Percentiles rank a stretch among this genome's conserved stretches.
These are phyloP conservation scores for Cytospora piceicola DNA, from an alignment of 2,329 filamentous ascomycete species.

Conservation along the genomic window DNA sequence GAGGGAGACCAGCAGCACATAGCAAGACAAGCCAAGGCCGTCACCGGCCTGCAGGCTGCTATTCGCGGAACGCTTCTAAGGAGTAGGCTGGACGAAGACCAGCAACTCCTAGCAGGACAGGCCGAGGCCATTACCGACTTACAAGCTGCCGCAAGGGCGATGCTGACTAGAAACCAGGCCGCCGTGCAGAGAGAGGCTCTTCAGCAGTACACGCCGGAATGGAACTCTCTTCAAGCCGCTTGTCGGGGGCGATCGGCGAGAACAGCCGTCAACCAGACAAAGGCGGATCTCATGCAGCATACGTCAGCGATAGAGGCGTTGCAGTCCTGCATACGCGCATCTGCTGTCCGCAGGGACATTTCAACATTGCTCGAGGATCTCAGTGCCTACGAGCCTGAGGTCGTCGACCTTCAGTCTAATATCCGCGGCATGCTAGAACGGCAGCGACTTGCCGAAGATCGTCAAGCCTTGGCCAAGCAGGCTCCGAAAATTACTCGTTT, in stretches of 20 bases:
- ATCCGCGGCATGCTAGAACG: conserved; percentile 66
- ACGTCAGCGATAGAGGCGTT: conserved; percentile 49
- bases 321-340: conserved; percentile 58
- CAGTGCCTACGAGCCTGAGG: conserved; percentile 48
- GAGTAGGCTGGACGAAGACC: conserved; percentile 57
- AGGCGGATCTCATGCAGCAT: conserved; percentile 53
- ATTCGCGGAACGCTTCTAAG: conserved; percentile 67
- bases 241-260: conserved; percentile 55
- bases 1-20: conserved; percentile 58
- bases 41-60: conserved; percentile 66
- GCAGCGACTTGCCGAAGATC: conserved; percentile 51
- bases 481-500: conserved; percentile 61
- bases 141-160: conserved; percentile 69
- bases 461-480: conserved; percentile 61
- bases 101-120: conserved; percentile 55
- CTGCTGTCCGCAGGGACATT: conserved; percentile 56
- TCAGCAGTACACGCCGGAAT: conserved; percentile 52
- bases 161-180: conserved; percentile 61
- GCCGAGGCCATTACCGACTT: conserved; percentile 56
- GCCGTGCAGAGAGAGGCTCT: conserved; percentile 56
- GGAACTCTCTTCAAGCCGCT: conserved; percentile 54
- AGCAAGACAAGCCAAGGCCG: conserved; percentile 52
- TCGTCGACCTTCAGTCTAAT: conserved; percentile 60
- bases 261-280: conserved; percentile 48
- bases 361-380: conserved; percentile 53